Evolutionary conservation across 306 rosid species (phyloP).

Genomic region (Acmispon strigosus): DNA sequence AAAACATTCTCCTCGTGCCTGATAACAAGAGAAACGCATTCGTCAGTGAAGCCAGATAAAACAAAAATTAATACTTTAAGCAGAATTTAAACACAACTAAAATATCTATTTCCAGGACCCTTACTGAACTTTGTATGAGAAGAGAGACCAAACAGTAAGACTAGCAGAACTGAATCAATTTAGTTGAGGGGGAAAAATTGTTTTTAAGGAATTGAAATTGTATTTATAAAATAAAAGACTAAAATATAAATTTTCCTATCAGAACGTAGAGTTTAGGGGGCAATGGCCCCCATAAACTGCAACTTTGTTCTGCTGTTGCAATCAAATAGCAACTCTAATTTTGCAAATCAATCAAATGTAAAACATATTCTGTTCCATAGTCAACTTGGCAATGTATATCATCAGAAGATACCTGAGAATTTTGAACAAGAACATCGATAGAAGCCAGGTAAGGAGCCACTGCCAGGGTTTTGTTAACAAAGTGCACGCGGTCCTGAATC

Average conservation of each 20-base stretch:
- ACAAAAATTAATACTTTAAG: too few species aligned
- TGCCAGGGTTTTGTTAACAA: slow-evolving; percentile 86
- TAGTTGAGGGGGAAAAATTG: not conserved
- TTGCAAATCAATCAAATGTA: slow-evolving; percentile 2
- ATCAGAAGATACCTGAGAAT: slow-evolving; percentile 69
- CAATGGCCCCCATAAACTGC: not conserved
- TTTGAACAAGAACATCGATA: slow-evolving; percentile 95
- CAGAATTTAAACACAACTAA: not conserved
- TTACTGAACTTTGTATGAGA: not conserved
- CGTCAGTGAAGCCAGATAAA: not conserved
- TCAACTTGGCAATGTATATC: slow-evolving; percentile 2
- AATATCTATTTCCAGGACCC: not conserved
- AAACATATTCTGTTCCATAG: not conserved
- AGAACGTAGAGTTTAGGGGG: not conserved
- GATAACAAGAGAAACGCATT: slow-evolving; percentile 26
- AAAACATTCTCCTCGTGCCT: slow-evolving; percentile 85
- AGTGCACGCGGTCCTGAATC: slow-evolving; percentile 77
- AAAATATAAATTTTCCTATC: not conserved
- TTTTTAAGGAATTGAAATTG: not conserved
- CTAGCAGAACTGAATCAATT: not conserved
- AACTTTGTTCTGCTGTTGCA: too few species aligned
- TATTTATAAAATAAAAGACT: not conserved
- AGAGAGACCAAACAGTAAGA: not conserved
- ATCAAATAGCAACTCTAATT: not conserved
- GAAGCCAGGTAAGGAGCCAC: slow-evolving; percentile 90